phyloP scores from a whole-genome alignment of 106 monocot genomes.

The Hemerocallis citrina region DNA sequence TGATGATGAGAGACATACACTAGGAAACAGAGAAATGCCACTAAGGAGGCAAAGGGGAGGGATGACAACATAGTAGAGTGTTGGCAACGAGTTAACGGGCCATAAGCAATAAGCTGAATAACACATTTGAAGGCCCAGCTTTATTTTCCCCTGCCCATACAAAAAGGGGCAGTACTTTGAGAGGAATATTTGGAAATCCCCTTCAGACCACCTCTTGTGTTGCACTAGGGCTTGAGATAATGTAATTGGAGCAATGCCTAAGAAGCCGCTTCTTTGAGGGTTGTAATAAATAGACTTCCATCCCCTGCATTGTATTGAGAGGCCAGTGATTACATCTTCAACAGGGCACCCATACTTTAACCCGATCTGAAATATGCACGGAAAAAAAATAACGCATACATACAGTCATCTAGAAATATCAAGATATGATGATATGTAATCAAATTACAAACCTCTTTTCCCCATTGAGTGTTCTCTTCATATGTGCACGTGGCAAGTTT shows the following conservation, averaged over 20 bases:
- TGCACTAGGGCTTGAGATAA: slow-evolving; percentile 43
- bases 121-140: slow-evolving; percentile 35
- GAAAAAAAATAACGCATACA: not conserved
- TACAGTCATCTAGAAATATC: not conserved
- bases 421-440: slow-evolving; percentile 1
- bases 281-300: slow-evolving; percentile 49
- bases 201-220: slow-evolving; percentile 63
- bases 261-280: slow-evolving; percentile 35
- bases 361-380: slow-evolving; percentile 30
- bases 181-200: slow-evolving; percentile 40
- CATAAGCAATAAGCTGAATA: slow-evolving; percentile 44
- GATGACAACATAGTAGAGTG: slow-evolving; percentile 38
- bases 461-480: slow-evolving; percentile 30
- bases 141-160: slow-evolving; percentile 37
- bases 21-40: slow-evolving; percentile 47
- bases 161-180: slow-evolving; percentile 52
- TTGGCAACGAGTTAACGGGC: slow-evolving; percentile 40
- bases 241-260: slow-evolving; percentile 54
- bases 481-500: slow-evolving; percentile 26
- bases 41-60: slow-evolving; percentile 40
- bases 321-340: slow-evolving; percentile 55
- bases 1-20: slow-evolving; percentile 30
- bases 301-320: slow-evolving; percentile 57
- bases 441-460: slow-evolving; percentile 30
- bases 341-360: slow-evolving; percentile 59